Base-by-base conservation (phyloP, 1,284 basidiomycete genomes). In the Malassezia vespertilionis region DNA sequence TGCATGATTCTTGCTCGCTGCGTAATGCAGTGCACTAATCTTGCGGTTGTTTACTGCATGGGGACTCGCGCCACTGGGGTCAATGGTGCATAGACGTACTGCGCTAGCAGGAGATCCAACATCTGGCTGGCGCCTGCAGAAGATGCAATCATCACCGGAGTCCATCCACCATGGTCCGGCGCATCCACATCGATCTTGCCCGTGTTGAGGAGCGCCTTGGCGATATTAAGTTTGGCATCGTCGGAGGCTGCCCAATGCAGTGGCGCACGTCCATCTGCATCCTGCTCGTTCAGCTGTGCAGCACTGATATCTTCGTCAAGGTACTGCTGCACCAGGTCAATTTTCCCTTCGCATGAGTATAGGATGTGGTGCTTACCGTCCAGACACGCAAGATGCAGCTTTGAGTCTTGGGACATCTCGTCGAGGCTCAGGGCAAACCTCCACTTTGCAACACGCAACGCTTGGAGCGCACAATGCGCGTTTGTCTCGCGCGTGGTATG, bases 1-100 rank as follows among this genome's bases (percentile, higher is more conserved):
- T 14, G 44, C 18, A 20, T 57, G 54, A 36, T 57, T 57, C 45
- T 59, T 61, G 38, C 49, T 53, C 24, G 54, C 49, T 3, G 58
- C 58, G 35, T 61, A 61, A 40, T 61, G 58, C 31, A 61, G 38
- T 5, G 58, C 42, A 8, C 54, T 59, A 6, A 53, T 45, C 39
- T 46, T 43, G 5, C 46, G 33, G 27, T n/a, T 10, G 39, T 58
- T 61, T 4, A 33, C 18, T 3, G 39, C 44, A 20, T 23, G 35
- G 18, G 55, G 40, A 33, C 52, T 36, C 3, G 57, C 57, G 34
- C 56, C 57, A 20, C 42, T 48, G 40, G 27, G n/a, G 12, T 40
- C 14, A 45, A 31, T 32, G n/a, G 9, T 23, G 31, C 9, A 21
- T 4, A 6, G 4, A 37, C 46, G 34, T 38, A 48, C 46, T 35